Evolutionary conservation across 352 stramenopile genomes (phyloP).

Genomic region (Hyaloperonospora arabidopsidis): DNA sequence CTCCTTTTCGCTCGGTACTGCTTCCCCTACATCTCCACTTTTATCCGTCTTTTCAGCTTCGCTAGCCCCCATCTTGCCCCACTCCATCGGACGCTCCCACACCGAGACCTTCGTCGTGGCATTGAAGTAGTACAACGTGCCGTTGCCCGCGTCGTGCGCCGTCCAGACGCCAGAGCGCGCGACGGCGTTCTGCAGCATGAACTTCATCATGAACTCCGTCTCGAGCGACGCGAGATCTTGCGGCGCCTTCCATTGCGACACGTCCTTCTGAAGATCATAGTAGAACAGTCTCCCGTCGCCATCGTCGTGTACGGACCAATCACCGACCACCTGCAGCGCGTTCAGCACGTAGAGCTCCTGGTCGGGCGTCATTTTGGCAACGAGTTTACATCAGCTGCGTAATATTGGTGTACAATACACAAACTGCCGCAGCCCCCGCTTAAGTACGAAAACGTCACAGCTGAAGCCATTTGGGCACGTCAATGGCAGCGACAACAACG

Average conservation of each 20-base stretch:
- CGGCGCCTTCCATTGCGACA: slow-evolving; percentile 55
- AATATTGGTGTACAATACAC: too few relatives aligned
- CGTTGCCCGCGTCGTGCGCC: slow-evolving; percentile 59
- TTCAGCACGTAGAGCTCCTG: slow-evolving; percentile 41
- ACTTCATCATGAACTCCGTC: slow-evolving; percentile 76
- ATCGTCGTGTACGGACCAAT: slow-evolving; percentile 72
- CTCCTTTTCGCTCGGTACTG: slow-evolving; percentile 5
- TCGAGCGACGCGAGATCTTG: slow-evolving; percentile 42
- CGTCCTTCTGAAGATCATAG: slow-evolving; percentile 40
- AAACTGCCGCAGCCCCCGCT: too few relatives aligned
- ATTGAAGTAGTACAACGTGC: slow-evolving; percentile 79
- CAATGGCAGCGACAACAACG: not conserved
- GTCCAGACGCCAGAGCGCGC: slow-evolving; percentile 61
- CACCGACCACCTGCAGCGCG: slow-evolving; percentile 44
- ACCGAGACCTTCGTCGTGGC: slow-evolving; percentile 51
- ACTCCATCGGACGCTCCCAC: slow-evolving; percentile 66
- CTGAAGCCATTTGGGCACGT: not conserved
- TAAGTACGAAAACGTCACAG: too few relatives aligned
- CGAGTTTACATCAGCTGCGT: not conserved
- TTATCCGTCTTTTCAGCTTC: slow-evolving; percentile 14
- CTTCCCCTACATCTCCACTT: not conserved
- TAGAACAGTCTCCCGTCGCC: slow-evolving; percentile 72
- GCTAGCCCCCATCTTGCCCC: slow-evolving; percentile 28
- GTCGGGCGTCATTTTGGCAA: slow-evolving; percentile 20
- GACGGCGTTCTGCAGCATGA: slow-evolving; percentile 69